These are phyloP conservation scores for Ganoderma lucidum DNA, from an alignment of 1,284 basidiomycete genomes.

Conservation along the genomic window DNA sequence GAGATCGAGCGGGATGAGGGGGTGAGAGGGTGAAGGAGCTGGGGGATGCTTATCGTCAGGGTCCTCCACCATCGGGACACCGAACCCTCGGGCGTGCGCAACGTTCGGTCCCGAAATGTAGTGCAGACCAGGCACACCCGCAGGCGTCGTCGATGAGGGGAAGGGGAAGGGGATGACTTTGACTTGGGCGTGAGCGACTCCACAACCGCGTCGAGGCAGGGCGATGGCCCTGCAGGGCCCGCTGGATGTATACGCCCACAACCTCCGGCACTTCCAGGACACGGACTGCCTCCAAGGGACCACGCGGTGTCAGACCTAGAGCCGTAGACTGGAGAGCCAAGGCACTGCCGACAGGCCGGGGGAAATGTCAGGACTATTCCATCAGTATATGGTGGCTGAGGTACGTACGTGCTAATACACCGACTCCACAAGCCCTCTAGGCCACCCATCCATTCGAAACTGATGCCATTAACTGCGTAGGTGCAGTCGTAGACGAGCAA, in stretches of 20 bases:
- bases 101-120: not conserved
- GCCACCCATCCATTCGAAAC: not conserved
- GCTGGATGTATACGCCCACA: not conserved
- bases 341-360: not conserved
- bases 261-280: not conserved
- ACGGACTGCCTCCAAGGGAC: not conserved
- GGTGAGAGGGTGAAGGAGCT: too few relatives aligned
- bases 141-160: not conserved
- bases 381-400: not conserved
- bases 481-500: not conserved
- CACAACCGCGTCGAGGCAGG: not conserved
- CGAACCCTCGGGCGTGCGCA: not conserved
- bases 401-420: not conserved
- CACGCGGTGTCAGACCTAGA: not conserved
- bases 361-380: not conserved
- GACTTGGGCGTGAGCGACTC: not conserved
- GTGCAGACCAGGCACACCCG: not conserved
- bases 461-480: not conserved
- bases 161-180: not conserved
- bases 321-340: not conserved
- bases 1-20: not conserved
- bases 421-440: not conserved
- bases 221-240: not conserved
- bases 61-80: not conserved
- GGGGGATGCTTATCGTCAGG: not conserved